Conservation (phyloP, 2,329 filamentous ascomycete genomes). For the Didymella pomorum region DNA sequence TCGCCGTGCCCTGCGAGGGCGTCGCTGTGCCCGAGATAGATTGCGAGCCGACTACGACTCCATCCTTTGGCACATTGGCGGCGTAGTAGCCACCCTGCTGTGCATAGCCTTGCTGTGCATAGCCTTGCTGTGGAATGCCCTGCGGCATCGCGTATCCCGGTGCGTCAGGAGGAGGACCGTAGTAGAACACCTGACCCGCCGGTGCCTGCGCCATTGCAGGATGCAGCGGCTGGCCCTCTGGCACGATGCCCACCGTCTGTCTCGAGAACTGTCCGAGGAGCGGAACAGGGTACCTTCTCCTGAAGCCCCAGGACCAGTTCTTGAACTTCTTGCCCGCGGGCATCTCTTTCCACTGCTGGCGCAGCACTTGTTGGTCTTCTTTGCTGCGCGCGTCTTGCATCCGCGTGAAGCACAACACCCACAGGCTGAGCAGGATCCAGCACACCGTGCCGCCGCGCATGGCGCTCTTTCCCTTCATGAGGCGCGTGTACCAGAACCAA, state of each 20-base stretch:
- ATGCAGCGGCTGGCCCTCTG: conserved; percentile 35
- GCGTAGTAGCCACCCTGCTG: conserved; percentile 31
- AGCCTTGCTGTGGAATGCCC: conserved; percentile 34
- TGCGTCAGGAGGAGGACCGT: conserved; percentile 34
- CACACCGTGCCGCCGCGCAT: conserved; percentile 44
- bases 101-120: conserved; percentile 31
- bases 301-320: conserved; percentile 47
- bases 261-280: conserved; percentile 42
- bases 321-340: conserved; percentile 39
- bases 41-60: conserved; percentile 20
- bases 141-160: too few species aligned
- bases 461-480: conserved; percentile 43
- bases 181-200: conserved; percentile 35
- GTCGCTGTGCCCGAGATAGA: conserved; percentile 19
- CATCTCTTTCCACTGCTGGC: conserved; percentile 43
- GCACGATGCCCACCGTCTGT: conserved; percentile 41
- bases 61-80: conserved; percentile 24
- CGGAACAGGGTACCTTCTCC: conserved; percentile 39
- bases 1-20: conserved; percentile 20
- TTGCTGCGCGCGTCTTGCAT: conserved; percentile 41
- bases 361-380: conserved; percentile 42
- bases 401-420: conserved; percentile 44
- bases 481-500: conserved; percentile 48
- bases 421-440: conserved; percentile 43
- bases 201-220: conserved; percentile 35